A percentile compares a stretch with the other conserved stretches of the same genome.
Conservation (phyloP, 768 basidiomycete species). For the Lentinula edodes region DNA sequence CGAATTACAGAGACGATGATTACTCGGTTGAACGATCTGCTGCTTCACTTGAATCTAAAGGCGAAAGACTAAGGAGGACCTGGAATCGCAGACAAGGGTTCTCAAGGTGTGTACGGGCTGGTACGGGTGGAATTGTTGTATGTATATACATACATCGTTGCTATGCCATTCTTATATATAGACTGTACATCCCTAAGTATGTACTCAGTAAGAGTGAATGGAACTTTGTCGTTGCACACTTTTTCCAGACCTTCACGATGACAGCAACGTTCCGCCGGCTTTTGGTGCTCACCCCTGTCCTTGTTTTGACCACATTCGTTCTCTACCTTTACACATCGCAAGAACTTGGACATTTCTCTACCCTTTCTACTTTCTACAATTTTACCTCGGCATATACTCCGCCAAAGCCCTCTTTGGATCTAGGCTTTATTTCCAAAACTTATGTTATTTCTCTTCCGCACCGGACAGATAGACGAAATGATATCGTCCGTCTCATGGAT, state of each 20-base stretch:
- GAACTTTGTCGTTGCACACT: too few relatives aligned
- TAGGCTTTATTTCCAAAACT: conserved; percentile 1
- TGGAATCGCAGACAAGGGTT: too few relatives aligned
- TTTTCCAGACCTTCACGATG: neutral
- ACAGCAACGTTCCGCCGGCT: neutral
- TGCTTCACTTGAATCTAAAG: neutral
- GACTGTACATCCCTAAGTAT: too few relatives aligned
- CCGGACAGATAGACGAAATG: neutral
- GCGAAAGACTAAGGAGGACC: neutral
- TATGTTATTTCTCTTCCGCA: conserved; percentile 6
- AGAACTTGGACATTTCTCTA: neutral
- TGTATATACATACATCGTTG: too few relatives aligned
- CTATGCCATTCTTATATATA: too few relatives aligned
- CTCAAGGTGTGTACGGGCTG: too few relatives aligned
- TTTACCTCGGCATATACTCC: neutral
- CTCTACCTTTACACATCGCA: neutral
- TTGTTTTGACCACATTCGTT: neutral
- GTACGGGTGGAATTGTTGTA: too few relatives aligned
- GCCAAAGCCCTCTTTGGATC: neutral
- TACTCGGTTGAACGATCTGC: neutral
- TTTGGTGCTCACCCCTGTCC: neutral
- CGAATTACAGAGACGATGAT: neutral
- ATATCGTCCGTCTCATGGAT: conserved; percentile 3
- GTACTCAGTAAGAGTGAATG: too few relatives aligned
- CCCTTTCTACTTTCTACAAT: neutral